Evolutionary conservation across 306 rosid species (phyloP).

Genomic region (Quercus glauca): DNA sequence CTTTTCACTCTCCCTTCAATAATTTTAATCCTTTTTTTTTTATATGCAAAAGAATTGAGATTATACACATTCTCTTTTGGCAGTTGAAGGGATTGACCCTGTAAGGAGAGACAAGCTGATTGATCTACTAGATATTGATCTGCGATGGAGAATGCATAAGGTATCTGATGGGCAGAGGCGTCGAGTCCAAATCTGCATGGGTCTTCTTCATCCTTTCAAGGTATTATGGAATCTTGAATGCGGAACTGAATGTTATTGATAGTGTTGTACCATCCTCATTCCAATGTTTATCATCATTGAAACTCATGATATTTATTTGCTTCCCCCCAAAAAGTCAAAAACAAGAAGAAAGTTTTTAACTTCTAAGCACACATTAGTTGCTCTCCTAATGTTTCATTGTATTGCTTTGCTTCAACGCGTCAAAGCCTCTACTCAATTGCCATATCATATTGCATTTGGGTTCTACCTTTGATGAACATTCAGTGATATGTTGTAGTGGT

Average conservation of each 20-base stretch:
- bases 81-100: slow-evolving; percentile 91
- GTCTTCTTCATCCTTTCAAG: slow-evolving; percentile 95
- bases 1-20: not conserved
- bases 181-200: slow-evolving; percentile 96
- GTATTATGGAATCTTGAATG: slow-evolving; percentile 26
- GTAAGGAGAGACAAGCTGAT: slow-evolving; percentile 80
- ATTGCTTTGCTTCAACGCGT: not conserved
- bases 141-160: slow-evolving; percentile 96
- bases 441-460: not conserved
- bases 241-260: not conserved
- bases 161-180: slow-evolving; percentile 98
- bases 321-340: too few species aligned
- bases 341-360: not conserved
- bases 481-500: not conserved
- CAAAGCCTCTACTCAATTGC: not conserved
- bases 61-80: slow-evolving; percentile 20
- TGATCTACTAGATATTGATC: slow-evolving; percentile 86
- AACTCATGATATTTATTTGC: not conserved
- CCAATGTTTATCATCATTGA: not conserved
- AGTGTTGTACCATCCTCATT: not conserved
- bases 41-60: slow-evolving; percentile 13
- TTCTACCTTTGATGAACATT: not conserved
- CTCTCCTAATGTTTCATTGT: not conserved
- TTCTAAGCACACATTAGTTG: not conserved
- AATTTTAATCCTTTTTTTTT: slow-evolving; percentile 1